These are phyloP conservation scores for Schizophyllum commune DNA, from an alignment of 1,284 basidiomycete genomes.

Conservation along the genomic window DNA sequence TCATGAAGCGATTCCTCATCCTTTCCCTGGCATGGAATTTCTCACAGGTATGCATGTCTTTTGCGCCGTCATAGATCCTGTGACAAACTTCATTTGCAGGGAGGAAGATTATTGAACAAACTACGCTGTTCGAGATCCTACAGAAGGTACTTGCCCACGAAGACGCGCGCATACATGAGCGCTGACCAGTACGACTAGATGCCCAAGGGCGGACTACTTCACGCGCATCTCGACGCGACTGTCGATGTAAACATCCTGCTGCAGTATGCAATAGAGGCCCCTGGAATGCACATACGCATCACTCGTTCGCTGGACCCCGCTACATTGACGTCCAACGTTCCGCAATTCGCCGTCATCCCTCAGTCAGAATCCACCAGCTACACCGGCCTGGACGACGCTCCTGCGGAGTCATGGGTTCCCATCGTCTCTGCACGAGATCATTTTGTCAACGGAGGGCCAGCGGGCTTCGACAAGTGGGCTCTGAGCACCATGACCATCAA, in stretches of 20 bases:
- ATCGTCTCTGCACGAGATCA: constrained; percentile 42
- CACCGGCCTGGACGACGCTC: constrained; percentile 35
- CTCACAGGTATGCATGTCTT: constrained; percentile 40
- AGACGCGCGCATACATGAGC: background rate
- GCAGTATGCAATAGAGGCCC: constrained; percentile 44
- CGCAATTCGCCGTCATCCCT: constrained; percentile 43
- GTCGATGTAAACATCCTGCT: constrained; percentile 48
- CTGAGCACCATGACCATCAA: constrained; percentile 52
- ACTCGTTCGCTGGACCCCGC: constrained; percentile 26
- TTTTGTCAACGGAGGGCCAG: constrained; percentile 52
- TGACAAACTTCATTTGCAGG: constrained; percentile 25
- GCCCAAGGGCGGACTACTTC: constrained; percentile 69
- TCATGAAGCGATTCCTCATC: constrained; percentile 44
- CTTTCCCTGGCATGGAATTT: constrained; percentile 74
- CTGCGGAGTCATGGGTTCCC: constrained; percentile 42
- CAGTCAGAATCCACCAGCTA: constrained; percentile 25
- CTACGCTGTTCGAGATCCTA: constrained; percentile 51
- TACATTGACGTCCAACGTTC: constrained; percentile 34
- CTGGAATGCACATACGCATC: constrained; percentile 49
- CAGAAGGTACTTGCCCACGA: constrained; percentile 34
- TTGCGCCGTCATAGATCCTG: background rate
- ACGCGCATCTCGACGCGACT: constrained; percentile 64
- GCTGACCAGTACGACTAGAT: constrained; percentile 37
- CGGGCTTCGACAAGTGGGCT: constrained; percentile 63
- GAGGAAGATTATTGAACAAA: constrained; percentile 47